Conservation (phyloP, 2,329 filamentous ascomycete species). For the Ceratocystis diversiconidia region DNA sequence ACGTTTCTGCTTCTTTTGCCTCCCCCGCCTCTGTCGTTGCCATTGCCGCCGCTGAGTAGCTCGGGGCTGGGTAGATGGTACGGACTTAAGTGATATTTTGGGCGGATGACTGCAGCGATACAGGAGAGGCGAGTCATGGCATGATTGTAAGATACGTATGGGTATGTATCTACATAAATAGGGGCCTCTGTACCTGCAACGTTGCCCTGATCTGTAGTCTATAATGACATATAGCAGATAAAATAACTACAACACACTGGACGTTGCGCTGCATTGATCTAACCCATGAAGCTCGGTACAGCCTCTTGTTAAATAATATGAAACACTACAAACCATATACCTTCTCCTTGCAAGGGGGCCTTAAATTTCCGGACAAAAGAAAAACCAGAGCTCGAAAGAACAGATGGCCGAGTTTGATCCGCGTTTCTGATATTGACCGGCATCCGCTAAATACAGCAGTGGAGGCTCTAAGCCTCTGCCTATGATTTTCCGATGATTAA, state of each 20-base stretch:
- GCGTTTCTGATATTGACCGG: not conserved
- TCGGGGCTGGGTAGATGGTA: too few species aligned
- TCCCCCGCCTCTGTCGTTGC: too few species aligned
- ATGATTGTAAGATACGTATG: too few species aligned
- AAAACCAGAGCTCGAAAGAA: not conserved
- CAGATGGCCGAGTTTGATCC: not conserved
- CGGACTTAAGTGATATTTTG: too few species aligned
- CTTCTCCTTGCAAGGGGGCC: not conserved
- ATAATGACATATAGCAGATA: too few species aligned
- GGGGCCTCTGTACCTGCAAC: not conserved
- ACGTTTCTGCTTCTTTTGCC: not conserved
- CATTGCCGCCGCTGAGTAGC: too few species aligned
- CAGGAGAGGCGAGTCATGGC: too few species aligned
- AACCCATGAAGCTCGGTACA: not conserved
- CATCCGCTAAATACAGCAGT: not conserved
- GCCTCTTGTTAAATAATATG: not conserved
- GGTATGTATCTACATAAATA: not conserved
- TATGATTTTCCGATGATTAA: not conserved
- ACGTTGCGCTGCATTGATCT: not conserved
- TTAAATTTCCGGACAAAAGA: not conserved
- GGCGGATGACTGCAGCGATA: too few species aligned
- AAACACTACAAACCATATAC: not conserved
- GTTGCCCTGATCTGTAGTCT: not conserved
- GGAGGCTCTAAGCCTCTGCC: not conserved
- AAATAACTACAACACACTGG: too few species aligned